phyloP scores from a whole-genome alignment of 2,329 filamentous ascomycete genomes.

The Sclerotinia borealis region DNA sequence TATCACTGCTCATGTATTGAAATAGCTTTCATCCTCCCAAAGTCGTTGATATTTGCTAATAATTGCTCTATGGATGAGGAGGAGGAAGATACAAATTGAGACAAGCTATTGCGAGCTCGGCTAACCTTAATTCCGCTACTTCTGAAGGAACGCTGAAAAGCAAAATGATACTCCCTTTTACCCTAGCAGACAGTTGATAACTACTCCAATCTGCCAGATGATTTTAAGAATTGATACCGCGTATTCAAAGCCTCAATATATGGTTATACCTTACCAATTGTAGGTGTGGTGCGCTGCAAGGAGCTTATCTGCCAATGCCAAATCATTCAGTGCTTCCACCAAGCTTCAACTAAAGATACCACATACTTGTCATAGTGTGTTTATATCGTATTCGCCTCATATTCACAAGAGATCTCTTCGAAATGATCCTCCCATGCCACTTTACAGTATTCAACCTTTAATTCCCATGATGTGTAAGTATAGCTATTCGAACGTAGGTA shows the following conservation, averaged over 20 bases:
- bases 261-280: not conserved
- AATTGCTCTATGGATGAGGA: conserved; percentile 29
- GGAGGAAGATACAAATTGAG: conserved; percentile 20
- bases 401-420: not conserved
- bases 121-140: conserved; percentile 17
- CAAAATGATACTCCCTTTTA: conserved; percentile 9
- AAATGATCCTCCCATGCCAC: not conserved
- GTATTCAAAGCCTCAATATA: not conserved
- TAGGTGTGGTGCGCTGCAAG: not conserved
- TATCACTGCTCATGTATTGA: conserved; percentile 25
- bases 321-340: not conserved
- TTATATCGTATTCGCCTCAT: not conserved
- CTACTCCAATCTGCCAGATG: conserved; percentile 7
- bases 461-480: not conserved
- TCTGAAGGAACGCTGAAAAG: conserved; percentile 16
- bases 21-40: conserved; percentile 20
- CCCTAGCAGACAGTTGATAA: conserved; percentile 9
- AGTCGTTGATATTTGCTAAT: conserved; percentile 24
- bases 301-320: not conserved
- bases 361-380: not conserved
- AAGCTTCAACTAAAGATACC: not conserved
- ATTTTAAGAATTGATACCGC: not conserved
- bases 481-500: not conserved
- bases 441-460: not conserved
- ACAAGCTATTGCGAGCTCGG: conserved; percentile 14